Conservation (phyloP, 2,329 filamentous ascomycete genomes). For the Fusarium sp. region DNA sequence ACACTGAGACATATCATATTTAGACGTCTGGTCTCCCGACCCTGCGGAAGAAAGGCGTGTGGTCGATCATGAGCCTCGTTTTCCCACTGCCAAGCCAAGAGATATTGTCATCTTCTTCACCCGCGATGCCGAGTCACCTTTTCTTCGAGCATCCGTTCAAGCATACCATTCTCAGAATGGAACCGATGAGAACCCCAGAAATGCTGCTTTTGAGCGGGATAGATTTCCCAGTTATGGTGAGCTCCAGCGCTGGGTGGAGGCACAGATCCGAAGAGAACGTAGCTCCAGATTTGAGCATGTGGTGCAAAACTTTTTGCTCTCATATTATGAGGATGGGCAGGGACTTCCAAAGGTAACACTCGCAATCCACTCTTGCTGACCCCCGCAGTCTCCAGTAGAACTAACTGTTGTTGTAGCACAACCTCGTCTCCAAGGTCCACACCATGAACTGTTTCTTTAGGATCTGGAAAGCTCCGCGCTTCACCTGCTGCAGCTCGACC, state of each 20-base stretch:
- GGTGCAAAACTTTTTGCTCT: constrained; percentile 55
- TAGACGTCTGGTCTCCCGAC: constrained; percentile 56
- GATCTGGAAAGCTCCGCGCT: constrained; percentile 60
- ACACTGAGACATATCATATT: constrained; percentile 43
- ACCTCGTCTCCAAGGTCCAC: constrained; percentile 59
- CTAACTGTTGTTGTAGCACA: constrained; percentile 52
- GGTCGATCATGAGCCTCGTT: constrained; percentile 51
- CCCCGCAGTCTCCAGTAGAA: constrained; percentile 2
- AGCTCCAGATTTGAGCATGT: constrained; percentile 50
- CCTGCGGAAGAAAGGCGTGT: constrained; percentile 52
- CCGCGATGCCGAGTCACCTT: constrained; percentile 53
- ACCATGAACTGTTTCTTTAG: constrained; percentile 63
- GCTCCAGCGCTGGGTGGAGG: constrained; percentile 55
- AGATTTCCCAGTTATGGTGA: constrained; percentile 52
- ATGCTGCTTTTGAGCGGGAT: constrained; percentile 55
- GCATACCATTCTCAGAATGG: constrained; percentile 52
- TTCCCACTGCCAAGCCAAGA: constrained; percentile 53
- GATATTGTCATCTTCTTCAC: constrained; percentile 55
- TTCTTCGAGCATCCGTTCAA: constrained; percentile 55
- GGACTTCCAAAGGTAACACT: constrained; percentile 56
- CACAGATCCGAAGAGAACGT: constrained; percentile 53
- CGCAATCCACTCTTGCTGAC: constrained; percentile 15
- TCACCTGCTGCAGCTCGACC: constrained; percentile 56
- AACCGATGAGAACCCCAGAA: constrained; percentile 50
- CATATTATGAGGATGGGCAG: constrained; percentile 53